A percentile compares a stretch with the other conserved stretches of the same genome.
Evolutionary conservation across 331 rosid species (phyloP).

Genomic region (Quercus lobata): DNA sequence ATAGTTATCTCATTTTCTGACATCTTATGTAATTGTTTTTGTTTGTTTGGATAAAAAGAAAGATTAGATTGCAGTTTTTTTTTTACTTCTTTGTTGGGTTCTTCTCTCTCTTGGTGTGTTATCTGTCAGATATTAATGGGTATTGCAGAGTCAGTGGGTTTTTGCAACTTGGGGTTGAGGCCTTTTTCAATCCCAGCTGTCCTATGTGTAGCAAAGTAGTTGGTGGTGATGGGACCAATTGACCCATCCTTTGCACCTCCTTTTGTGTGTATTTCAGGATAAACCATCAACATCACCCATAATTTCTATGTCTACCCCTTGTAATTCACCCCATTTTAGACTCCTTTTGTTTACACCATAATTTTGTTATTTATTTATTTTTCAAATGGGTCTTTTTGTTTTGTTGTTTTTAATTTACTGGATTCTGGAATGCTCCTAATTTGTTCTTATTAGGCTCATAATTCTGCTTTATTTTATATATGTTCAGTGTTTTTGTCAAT

Average conservation of each 20-base stretch:
- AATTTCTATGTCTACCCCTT: conserved; percentile 40
- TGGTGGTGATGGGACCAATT: conserved; percentile 83
- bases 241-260: conserved; percentile 50
- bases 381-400: not conserved
- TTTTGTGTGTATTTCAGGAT: conserved; percentile 48
- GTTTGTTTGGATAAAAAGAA: conserved; percentile 17
- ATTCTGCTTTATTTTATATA: not conserved
- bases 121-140: conserved; percentile 68
- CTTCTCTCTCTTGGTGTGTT: conserved; percentile 36
- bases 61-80: not conserved
- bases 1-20: conserved; percentile 18
- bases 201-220: conserved; percentile 41
- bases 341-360: conserved; percentile 6
- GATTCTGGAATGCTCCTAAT: conserved; percentile 21
- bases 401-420: conserved; percentile 9
- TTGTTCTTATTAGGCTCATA: conserved; percentile 19
- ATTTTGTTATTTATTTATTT: not conserved
- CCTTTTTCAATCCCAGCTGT: conserved; percentile 72
- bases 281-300: conserved; percentile 64
- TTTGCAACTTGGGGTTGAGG: conserved; percentile 59
- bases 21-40: conserved; percentile 10
- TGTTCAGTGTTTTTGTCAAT: not conserved
- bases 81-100: conserved; percentile 10
- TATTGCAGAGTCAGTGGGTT: conserved; percentile 50
- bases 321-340: conserved; percentile 25